Percentiles rank a stretch among this genome's conserved stretches.
Evolutionary conservation across 768 basidiomycete species (phyloP).

Genomic region (Leucosporidium creatinivorum): DNA sequence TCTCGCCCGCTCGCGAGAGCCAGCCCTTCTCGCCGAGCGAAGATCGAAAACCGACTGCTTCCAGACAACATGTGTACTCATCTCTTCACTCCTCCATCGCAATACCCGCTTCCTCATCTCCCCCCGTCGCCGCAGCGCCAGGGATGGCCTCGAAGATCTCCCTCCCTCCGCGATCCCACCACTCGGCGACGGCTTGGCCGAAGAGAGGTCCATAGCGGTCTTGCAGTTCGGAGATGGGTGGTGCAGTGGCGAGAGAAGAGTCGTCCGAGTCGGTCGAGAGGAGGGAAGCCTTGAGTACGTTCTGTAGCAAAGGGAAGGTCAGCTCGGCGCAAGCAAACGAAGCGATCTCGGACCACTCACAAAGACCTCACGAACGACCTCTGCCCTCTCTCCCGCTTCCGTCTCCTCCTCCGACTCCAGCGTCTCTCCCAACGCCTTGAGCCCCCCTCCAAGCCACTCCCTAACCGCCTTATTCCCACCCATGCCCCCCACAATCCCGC

Average conservation of each 20-base stretch:
- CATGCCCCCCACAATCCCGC: constrained; percentile 22
- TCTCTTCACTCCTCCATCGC: not conserved
- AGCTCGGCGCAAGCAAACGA: not conserved
- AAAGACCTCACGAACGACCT: constrained; percentile 29
- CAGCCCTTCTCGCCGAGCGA: too few relatives aligned
- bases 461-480: constrained; percentile 23
- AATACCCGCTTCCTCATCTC: not conserved
- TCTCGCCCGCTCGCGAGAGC: too few relatives aligned
- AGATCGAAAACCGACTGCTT: too few relatives aligned
- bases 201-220: constrained; percentile 24
- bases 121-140: not conserved
- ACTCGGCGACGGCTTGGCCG: not conserved
- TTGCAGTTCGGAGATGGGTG: not conserved
- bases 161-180: constrained; percentile 18
- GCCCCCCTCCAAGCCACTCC: constrained; percentile 33
- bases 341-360: constrained; percentile 27
- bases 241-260: not conserved
- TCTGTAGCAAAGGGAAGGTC: not conserved
- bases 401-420: constrained; percentile 32
- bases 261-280: not conserved
- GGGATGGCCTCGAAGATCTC: constrained; percentile 17
- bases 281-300: constrained; percentile 15
- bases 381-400: constrained; percentile 22
- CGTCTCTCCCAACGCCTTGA: constrained; percentile 40
- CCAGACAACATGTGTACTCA: not conserved